Base-by-base conservation (phyloP, 2,329 filamentous ascomycete genomes). In the Phaeosphaeriaceae sp. region DNA sequence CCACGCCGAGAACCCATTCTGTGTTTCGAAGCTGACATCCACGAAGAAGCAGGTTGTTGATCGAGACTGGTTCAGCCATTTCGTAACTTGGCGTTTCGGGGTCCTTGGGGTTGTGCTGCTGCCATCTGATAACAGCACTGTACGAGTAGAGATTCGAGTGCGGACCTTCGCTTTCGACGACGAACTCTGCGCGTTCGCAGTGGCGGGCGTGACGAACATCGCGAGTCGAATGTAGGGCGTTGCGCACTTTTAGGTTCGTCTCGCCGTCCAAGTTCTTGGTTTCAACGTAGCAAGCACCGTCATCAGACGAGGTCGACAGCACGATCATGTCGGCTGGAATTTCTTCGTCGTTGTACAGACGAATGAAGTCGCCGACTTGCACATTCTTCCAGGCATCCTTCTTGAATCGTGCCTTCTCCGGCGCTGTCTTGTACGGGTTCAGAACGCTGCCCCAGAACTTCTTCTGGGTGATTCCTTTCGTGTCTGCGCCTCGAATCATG, bases 261-360 rank as follows among this genome's bases (percentile, higher is more conserved):
- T 99, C 95, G 51, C 95, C 95, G 72, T 99, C 95, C 82, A 99
- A 77, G 75, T 97, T 98, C 82, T 98, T 99, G 2, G 95, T 99
- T 79, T 99, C 95, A 21, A 99, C 91, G 70, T 97, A 99, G 78
- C 95, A 99, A 40, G 92, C 92, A 51, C 95, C 95, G 69, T 99
- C 95, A 0, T 90, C 86, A 69, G 98, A 95, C 2, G 95, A 97
- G 0, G 95, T 98, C 2, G 95, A 91, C 22, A 99, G 81, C 45
- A 99, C 91, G 48, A 98, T 89, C 48, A 99, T 83, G 78, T 99
- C 95, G 48, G 95, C 94, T 1, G 95, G 96, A 22, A 99, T 88
- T 68, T 96, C 93, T 71, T 99, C 95, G 66, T 97, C 91, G 71
- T 96, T 97, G 80, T 97, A 98, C 51, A 99, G 86, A 66, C 96